These are phyloP conservation scores for Singerocomus inundabilis DNA, from an alignment of 1,284 basidiomycete species.

Conservation along the genomic window DNA sequence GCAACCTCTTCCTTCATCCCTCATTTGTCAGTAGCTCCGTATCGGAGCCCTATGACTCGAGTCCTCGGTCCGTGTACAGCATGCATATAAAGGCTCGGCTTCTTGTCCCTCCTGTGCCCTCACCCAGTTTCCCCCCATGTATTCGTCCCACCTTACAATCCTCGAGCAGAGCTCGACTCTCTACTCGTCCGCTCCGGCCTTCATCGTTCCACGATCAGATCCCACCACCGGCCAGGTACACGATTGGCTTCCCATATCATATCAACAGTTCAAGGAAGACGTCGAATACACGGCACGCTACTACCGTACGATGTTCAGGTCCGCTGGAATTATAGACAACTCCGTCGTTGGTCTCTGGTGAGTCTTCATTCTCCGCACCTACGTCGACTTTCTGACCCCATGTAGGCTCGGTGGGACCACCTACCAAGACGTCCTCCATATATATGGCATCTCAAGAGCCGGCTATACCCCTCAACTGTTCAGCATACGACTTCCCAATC, in stretches of 20 bases:
- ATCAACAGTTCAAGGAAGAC: conserved; percentile 50
- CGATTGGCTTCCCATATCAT: conserved; percentile 53
- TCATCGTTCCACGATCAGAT: conserved; percentile 47
- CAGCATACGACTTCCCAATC: conserved; percentile 66
- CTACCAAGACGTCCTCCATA: conserved; percentile 64
- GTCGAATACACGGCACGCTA: conserved; percentile 54
- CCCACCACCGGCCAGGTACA: conserved; percentile 34
- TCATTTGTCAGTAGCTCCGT: conserved; percentile 32
- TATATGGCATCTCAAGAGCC: conserved; percentile 69
- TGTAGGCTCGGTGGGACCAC: conserved; percentile 64
- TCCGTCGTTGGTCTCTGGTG: conserved; percentile 71
- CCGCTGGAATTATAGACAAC: conserved; percentile 43
- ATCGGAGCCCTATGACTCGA: conserved; percentile 24
- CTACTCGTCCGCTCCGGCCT: conserved; percentile 46
- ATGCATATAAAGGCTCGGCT: conserved; percentile 30
- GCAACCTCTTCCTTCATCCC: conserved; percentile 28
- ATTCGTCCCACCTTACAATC: conserved; percentile 47
- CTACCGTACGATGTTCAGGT: conserved; percentile 48
- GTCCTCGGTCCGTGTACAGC: conserved; percentile 21
- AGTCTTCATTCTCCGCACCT: conserved; percentile 21
- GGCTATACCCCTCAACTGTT: conserved; percentile 73
- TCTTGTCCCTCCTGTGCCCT: conserved; percentile 5
- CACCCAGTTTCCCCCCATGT: conserved; percentile 28
- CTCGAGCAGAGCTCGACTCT: conserved; percentile 46
- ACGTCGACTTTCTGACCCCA: conserved; percentile 9